These are phyloP conservation scores for Boechera retrofracta DNA, from an alignment of 345 rosid species.

Conservation along the genomic window DNA sequence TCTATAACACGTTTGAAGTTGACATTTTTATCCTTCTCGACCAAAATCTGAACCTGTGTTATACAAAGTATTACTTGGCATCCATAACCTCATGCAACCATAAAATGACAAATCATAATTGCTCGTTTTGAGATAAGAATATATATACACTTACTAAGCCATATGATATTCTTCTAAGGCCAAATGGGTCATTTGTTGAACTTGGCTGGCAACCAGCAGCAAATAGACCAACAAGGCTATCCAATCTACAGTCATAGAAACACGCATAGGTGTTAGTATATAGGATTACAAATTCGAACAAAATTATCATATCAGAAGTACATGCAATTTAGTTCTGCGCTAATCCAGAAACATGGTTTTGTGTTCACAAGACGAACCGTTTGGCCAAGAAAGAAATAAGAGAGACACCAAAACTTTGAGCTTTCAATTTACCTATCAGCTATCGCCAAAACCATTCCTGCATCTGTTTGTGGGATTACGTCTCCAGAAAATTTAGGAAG, in stretches of 20 bases:
- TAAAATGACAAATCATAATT: constrained; percentile 18
- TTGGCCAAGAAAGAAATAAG: constrained; percentile 22
- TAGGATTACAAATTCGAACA: constrained; percentile 15
- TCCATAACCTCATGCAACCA: constrained; percentile 27
- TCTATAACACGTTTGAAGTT: constrained; percentile 64
- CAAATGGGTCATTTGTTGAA: constrained; percentile 93
- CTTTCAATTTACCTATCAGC: constrained; percentile 75
- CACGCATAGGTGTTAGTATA: constrained; percentile 16
- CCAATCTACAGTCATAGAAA: constrained; percentile 61
- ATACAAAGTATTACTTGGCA: constrained; percentile 20
- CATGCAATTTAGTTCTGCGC: constrained; percentile 9
- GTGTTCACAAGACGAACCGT: constrained; percentile 10
- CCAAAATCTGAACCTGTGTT: constrained; percentile 84
- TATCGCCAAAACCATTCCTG: constrained; percentile 85
- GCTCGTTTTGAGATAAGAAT: constrained; percentile 3
- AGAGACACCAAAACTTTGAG: constrained; percentile 29
- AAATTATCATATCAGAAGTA: constrained; percentile 27
- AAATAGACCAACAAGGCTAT: constrained; percentile 93
- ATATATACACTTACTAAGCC: constrained; percentile 74
- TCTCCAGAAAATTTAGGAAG: constrained; percentile 97
- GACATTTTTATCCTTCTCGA: constrained; percentile 72
- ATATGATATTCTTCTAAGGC: constrained; percentile 90
- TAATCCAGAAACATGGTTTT: constrained; percentile 9
- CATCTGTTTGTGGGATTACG: constrained; percentile 77
- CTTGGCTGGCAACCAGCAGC: constrained; percentile 99